Evolutionary conservation across 768 basidiomycete species (phyloP), one percentile per base, ranked within the genome.

Genomic region (Fibroporia radiculosa): DNA sequence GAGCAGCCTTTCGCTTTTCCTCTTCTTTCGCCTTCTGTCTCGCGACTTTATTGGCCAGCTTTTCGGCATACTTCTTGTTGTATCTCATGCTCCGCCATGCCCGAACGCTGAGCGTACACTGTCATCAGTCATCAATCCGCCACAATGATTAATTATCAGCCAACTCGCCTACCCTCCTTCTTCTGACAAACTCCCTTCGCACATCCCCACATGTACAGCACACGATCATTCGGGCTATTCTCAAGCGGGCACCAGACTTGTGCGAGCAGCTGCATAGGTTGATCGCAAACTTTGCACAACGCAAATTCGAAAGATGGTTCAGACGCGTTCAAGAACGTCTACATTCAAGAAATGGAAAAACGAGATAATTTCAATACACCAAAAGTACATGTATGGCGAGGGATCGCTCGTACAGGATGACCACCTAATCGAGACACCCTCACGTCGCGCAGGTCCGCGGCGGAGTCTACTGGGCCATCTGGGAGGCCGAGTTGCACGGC

Each of bases 161-260:
- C 19, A 12, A 48, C 33, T 35, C 66, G 87, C 90, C 88, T 84
- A 56, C 86, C 87, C 18, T 72, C 67, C 62, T 84, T 82, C 44
- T 74, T 70, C 58, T 93, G 89, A 64, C 91, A 95, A 12, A 66
- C 59, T 3, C 73, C 63, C 27, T 73, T 70, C 2, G 84, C 69
- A 56, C 91, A 95, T 10, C 80, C 89, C 83, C 88, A 93, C 18
- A 91, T 71, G 54, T 92, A 93, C 37, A 93, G 65, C 3, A 81
- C 84, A 42, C 92, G 75, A 57, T 95, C 91, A 74, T 83, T 80
- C 4, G 83, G 76, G 54, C 87, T 93, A 28, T 82, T 70, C 57
- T 92, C 84, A 53, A 93, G 78, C 0, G 92, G 92, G 61, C 87
- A 92, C 86, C 88, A 93, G 56, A 95, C 73, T 57, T 93, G 90